Conservation (phyloP, 2,329 filamentous ascomycete genomes). For the Fusarium anguioides region DNA sequence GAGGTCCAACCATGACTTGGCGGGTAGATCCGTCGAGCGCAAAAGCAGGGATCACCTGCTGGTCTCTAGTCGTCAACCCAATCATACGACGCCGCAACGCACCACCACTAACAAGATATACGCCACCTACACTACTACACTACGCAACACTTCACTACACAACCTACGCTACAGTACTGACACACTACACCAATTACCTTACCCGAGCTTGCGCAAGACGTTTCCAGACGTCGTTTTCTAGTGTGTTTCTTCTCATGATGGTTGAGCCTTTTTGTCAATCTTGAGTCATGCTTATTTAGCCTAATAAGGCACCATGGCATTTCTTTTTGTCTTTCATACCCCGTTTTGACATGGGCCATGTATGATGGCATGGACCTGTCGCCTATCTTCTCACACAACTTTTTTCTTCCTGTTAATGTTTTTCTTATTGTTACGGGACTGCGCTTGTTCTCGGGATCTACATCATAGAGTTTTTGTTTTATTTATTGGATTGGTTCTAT, state of each 20-base stretch:
- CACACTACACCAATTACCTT: not conserved
- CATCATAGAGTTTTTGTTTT: slow-evolving; percentile 38
- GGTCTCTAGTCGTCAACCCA: slow-evolving; percentile 5
- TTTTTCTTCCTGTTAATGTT: slow-evolving; percentile 16
- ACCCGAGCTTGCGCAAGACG: slow-evolving; percentile 15
- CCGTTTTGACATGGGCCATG: slow-evolving; percentile 8
- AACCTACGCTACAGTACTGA: not conserved
- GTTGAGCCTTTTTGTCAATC: slow-evolving; percentile 27
- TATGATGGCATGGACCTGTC: slow-evolving; percentile 33
- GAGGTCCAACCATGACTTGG: slow-evolving; percentile 38
- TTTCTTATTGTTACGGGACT: slow-evolving; percentile 11
- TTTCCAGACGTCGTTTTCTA: slow-evolving; percentile 33
- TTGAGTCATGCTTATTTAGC: slow-evolving; percentile 23
- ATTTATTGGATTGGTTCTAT: slow-evolving; percentile 20
- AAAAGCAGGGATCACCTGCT: slow-evolving; percentile 34
- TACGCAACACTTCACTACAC: not conserved
- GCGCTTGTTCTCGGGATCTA: slow-evolving; percentile 18
- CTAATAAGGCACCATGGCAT: slow-evolving; percentile 7
- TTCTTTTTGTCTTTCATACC: slow-evolving; percentile 11
- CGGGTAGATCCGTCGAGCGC: slow-evolving; percentile 45
- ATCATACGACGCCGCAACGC: slow-evolving; percentile 9
- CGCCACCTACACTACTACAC: slow-evolving; percentile 18
- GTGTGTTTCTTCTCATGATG: slow-evolving; percentile 5
- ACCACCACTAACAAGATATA: slow-evolving; percentile 14
- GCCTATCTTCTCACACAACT: not conserved